Base-by-base conservation (phyloP, 2,329 filamentous ascomycete species). In the Colletotrichum sp. region DNA sequence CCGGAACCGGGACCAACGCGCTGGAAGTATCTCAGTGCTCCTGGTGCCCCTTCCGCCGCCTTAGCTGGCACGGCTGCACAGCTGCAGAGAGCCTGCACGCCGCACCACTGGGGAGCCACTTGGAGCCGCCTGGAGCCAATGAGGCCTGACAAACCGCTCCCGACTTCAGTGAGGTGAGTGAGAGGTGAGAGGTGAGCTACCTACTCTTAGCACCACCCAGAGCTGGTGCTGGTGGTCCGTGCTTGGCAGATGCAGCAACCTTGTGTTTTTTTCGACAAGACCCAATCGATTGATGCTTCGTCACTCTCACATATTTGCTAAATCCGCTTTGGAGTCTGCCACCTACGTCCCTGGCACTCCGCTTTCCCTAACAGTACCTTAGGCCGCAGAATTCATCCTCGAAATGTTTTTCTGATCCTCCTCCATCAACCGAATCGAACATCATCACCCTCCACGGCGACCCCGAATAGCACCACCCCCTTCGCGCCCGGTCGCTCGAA, bases 161-260 rank as follows among this genome's bases (percentile, higher is more conserved):
- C 24, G 55, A 28, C 44, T 48, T 48, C 44, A 48, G 44, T 52
- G 44, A 52, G 44, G n/a, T 52, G 55, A 59, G 55, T 48, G 44
- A 22, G 10, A 52, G 44, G 44, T 52, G 44, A 62, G 57, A 39
- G 36, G 36, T 39, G 36, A 39, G 36, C 36, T 39, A 22, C 44
- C 36, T 39, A 22, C 44, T 22, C 44, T 52, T 52, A 22, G 59
- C 59, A 62, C 59, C 59, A 34, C 59, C 59, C 59, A 63, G 30
- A 63, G 70, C 74, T 76, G 65, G 44, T 34, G 55, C 32, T 75
- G 63, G 59, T 85, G 84, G 78, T 82, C 80, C 76, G 84, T 85
- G 71, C 84, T 84, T 30, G 84, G 84, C 10, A 85, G 78, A 71
- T 85, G 84, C 70, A 78, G 77, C 72, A 78, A 78, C 77, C 77